Evolutionary conservation across 78 protist genomes (phyloP).

Genomic region (Dictyostelium citrinum): DNA sequence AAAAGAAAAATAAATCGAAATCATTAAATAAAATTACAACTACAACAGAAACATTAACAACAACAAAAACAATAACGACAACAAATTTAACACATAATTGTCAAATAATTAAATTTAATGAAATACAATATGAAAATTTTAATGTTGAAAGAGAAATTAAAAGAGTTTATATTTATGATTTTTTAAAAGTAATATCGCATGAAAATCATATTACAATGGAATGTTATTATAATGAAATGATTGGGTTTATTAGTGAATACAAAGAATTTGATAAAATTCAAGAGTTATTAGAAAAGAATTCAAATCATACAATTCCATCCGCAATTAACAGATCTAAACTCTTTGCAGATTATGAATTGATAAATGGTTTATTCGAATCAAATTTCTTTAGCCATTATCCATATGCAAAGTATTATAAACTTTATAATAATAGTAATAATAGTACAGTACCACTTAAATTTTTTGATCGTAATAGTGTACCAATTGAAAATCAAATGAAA

Average conservation of each 20-base stretch:
- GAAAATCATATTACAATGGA: not conserved
- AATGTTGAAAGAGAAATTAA: not conserved
- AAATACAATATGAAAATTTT: not conserved
- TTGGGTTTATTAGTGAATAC: not conserved
- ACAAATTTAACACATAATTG: no score
- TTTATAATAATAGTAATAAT: no score
- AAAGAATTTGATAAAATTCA: not conserved
- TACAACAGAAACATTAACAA: no score
- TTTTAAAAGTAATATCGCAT: not conserved
- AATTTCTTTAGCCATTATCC: not conserved
- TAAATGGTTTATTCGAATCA: not conserved
- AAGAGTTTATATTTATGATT: not conserved
- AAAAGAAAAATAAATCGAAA: no score
- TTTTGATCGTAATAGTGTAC: not conserved
- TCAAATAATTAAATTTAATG: not conserved
- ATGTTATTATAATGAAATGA: not conserved
- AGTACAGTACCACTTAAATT: no score
- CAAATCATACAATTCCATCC: not conserved
- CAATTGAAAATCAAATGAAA: not conserved
- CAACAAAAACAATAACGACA: no score
- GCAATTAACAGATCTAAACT: not conserved
- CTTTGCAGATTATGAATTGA: not conserved
- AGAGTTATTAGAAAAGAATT: not conserved
- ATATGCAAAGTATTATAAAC: no score
- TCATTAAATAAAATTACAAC: no score